These are phyloP conservation scores for Moricandia arvensis DNA, from an alignment of 345 rosid species.

Conservation along the genomic window DNA sequence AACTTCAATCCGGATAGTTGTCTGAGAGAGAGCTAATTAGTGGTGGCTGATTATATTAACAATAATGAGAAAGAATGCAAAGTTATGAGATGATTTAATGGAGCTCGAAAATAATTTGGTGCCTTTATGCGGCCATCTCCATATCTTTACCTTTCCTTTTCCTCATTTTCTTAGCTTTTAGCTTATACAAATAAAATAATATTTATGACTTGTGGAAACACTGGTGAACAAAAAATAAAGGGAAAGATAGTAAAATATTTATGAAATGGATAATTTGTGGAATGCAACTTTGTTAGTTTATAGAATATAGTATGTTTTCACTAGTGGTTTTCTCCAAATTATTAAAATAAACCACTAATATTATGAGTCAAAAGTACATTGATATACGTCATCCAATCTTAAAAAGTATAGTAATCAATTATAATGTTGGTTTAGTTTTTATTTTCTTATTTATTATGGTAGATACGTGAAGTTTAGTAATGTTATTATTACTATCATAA, in stretches of 20 bases:
- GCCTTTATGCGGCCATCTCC: constrained; percentile 30
- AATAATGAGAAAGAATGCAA: constrained; percentile 13
- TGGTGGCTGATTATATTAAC: constrained; percentile 34
- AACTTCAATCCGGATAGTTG: constrained; percentile 12
- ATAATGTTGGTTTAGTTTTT: neutral
- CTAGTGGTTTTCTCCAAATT: neutral
- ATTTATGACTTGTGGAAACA: neutral
- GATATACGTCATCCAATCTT: neutral
- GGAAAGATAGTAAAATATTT: neutral
- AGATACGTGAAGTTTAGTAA: neutral
- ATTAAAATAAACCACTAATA: neutral
- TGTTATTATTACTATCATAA: neutral
- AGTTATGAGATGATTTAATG: constrained; percentile 16
- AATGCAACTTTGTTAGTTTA: neutral
- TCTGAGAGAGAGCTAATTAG: constrained; percentile 25
- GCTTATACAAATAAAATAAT: neutral
- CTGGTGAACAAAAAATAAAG: no score
- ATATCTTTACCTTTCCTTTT: neutral
- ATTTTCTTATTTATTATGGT: neutral
- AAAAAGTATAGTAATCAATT: neutral
- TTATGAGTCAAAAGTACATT: neutral
- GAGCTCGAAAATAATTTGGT: constrained; percentile 22
- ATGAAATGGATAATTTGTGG: neutral
- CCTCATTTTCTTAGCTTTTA: neutral
- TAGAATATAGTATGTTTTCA: neutral